A percentile compares a stretch with the other conserved stretches of the same genome.
These are phyloP conservation scores for Xerophyta viscosa DNA, from an alignment of 106 monocot species.

Conservation along the genomic window DNA sequence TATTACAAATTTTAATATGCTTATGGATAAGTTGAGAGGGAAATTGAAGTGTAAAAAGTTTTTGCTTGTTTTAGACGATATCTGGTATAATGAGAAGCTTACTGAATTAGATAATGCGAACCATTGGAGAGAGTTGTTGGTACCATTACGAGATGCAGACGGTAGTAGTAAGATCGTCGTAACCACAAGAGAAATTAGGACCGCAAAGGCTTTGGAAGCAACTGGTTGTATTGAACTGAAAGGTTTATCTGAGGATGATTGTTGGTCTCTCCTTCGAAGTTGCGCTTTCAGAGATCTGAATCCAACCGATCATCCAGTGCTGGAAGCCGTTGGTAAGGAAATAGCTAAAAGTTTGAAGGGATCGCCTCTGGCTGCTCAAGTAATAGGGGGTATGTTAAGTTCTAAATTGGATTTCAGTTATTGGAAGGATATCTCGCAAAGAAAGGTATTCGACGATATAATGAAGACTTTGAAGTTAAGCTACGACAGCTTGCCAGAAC, in stretches of 20 bases:
- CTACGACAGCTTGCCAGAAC: constrained; percentile 13
- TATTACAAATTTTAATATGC: too few relatives aligned
- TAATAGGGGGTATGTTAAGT: constrained; percentile 20
- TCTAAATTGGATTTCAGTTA: constrained; percentile 13
- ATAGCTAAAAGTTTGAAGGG: constrained; percentile 23
- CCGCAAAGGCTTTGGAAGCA: constrained; percentile 1
- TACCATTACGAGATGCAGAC: constrained; percentile 9
- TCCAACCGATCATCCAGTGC: neutral
- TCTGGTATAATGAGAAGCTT: constrained; percentile 24
- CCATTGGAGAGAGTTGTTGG: constrained; percentile 19
- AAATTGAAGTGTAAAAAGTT: constrained; percentile 10
- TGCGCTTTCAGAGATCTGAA: constrained; percentile 23
- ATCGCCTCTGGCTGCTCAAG: constrained; percentile 32
- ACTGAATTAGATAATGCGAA: constrained; percentile 3
- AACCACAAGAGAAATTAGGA: constrained; percentile 20
- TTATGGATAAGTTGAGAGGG: too few relatives aligned
- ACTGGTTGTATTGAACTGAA: constrained; percentile 4
- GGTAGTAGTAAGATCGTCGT: constrained; percentile 26
- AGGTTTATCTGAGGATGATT: constrained; percentile 14
- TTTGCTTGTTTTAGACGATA: constrained; percentile 41
- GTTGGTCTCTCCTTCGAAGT: constrained; percentile 20
- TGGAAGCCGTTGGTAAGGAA: constrained; percentile 15
- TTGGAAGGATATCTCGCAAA: constrained; percentile 30
- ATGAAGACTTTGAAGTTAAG: constrained; percentile 22
- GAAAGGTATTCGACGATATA: constrained; percentile 17